These are phyloP conservation scores for Mucor irregularis DNA, from an alignment of 371 early-diverging fungal species.

Conservation along the genomic window DNA sequence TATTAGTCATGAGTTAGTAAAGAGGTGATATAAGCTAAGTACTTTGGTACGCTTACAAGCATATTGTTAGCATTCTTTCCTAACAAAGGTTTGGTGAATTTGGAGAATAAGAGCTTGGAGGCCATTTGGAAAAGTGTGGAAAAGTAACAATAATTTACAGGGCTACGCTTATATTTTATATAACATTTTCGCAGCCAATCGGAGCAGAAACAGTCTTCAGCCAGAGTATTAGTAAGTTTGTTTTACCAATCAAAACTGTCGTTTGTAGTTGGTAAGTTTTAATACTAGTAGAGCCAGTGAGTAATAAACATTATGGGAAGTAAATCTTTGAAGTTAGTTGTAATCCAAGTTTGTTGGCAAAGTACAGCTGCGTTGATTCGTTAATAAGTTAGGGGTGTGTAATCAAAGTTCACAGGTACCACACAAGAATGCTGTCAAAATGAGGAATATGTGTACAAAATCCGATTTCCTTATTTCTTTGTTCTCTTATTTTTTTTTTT, in stretches of 20 bases:
- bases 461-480: not conserved
- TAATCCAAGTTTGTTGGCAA: no score
- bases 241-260: no score
- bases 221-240: not conserved
- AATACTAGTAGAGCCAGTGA: no score
- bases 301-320: no score
- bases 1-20: constrained; percentile 14
- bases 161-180: not conserved
- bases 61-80: not conserved
- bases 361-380: no score
- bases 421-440: no score
- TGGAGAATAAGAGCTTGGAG: constrained; percentile 15
- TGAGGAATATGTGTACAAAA: not conserved
- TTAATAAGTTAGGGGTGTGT: no score
- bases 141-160: constrained; percentile 6
- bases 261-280: no score
- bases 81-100: constrained; percentile 17
- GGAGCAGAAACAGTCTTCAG: not conserved
- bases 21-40: not conserved
- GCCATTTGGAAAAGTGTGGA: constrained; percentile 3
- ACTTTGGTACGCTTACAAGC: not conserved
- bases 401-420: no score
- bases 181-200: not conserved
- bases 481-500: not conserved
- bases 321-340: no score